phyloP scores from a whole-genome alignment of 345 rosid genomes.

The Pugionium dolabratum region DNA sequence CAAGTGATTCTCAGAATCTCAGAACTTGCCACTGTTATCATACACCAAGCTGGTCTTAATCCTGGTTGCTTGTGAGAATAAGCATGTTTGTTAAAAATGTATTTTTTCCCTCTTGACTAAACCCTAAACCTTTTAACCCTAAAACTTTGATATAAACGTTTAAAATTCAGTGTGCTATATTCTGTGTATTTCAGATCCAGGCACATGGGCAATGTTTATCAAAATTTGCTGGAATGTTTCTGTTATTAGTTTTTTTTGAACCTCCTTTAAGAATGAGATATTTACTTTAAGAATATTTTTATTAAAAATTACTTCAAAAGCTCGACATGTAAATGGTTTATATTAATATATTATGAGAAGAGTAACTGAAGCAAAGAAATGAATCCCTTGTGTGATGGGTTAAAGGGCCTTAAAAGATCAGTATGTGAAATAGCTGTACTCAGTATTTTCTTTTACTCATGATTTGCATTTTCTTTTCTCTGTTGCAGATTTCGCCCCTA shows the following conservation, averaged over 20 bases:
- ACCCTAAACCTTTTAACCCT: too few relatives aligned
- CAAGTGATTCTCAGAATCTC: conserved; percentile 6
- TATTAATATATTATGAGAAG: too few relatives aligned
- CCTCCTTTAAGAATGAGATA: conserved; percentile 5
- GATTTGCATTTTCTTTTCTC: conserved; percentile 28
- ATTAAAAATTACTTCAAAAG: too few relatives aligned
- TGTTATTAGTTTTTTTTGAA: not conserved
- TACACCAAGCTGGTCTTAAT: not conserved
- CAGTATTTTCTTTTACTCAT: conserved; percentile 7
- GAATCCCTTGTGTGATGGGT: not conserved
- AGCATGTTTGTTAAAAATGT: conserved; percentile 9
- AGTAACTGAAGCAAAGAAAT: not conserved
- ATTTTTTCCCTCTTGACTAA: not conserved
- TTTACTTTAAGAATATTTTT: too few relatives aligned
- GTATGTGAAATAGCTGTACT: not conserved
- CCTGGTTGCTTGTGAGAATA: not conserved
- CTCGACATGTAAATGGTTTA: too few relatives aligned
- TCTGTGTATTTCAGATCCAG: not conserved
- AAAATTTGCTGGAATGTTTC: not conserved
- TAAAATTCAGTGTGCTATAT: not conserved
- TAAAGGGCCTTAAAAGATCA: conserved; percentile 1
- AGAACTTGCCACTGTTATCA: conserved; percentile 7
- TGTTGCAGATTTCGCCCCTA: conserved; percentile 53
- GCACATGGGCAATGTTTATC: conserved; percentile 2
- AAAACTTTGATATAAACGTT: not conserved